A percentile compares a stretch with the other conserved stretches of the same genome.
These are phyloP conservation scores for Xanthoconium separans DNA, from an alignment of 1,284 basidiomycete species.

Conservation along the genomic window DNA sequence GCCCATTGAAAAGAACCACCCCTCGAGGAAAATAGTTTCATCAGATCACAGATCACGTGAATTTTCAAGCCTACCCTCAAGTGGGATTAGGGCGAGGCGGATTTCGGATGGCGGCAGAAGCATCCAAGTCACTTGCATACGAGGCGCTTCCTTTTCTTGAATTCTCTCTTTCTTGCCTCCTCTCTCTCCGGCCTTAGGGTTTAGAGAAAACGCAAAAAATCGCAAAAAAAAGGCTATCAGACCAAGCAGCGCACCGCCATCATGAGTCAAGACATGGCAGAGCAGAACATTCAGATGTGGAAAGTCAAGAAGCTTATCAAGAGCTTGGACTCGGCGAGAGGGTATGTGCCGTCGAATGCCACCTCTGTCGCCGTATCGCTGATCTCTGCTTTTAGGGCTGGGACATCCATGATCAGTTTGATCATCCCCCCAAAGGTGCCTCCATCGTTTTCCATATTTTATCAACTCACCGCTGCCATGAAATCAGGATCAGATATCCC, in stretches of 20 bases:
- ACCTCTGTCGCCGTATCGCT: slow-evolving; percentile 17
- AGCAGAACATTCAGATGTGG: slow-evolving; percentile 92
- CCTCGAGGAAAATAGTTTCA: background rate
- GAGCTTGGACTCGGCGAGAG: slow-evolving; percentile 90
- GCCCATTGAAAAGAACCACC: slow-evolving; percentile 10
- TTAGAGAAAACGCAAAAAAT: slow-evolving; percentile 3
- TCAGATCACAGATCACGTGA: slow-evolving; percentile 19
- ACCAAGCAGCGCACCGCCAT: slow-evolving; percentile 35
- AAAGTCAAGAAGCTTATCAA: slow-evolving; percentile 99
- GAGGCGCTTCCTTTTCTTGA: background rate
- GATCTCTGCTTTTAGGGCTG: slow-evolving; percentile 54
- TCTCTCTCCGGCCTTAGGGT: slow-evolving; percentile 4
- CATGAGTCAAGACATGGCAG: slow-evolving; percentile 78
- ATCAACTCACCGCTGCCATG: background rate
- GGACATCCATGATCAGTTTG: slow-evolving; percentile 99
- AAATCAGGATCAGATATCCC: slow-evolving; percentile 88
- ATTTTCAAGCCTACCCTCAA: slow-evolving; percentile 25
- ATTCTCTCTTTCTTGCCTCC: background rate
- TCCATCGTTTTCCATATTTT: slow-evolving; percentile 15
- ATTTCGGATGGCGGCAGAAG: slow-evolving; percentile 15
- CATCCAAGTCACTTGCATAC: background rate
- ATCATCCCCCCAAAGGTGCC: slow-evolving; percentile 92
- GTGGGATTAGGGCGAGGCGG: slow-evolving; percentile 4
- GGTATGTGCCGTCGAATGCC: slow-evolving; percentile 46
- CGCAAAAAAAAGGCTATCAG: slow-evolving; percentile 11